Percentiles rank a stretch among this genome's conserved stretches.
Conservation (phyloP, 352 stramenopile genomes). For the Elongisporangium anandrum region DNA sequence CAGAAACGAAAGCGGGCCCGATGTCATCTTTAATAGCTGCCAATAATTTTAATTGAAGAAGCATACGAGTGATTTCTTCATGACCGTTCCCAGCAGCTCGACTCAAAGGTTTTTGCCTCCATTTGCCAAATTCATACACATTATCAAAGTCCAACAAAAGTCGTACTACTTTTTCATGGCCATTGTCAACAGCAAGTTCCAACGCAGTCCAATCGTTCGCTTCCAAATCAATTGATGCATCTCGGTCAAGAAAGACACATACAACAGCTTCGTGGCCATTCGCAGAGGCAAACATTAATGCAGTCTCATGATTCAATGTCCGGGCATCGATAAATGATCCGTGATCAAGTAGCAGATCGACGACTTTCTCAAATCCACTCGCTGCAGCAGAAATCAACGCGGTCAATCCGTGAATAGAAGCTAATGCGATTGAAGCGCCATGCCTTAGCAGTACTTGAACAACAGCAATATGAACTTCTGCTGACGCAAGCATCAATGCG, state of each 20-base stretch:
- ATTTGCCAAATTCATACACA: not conserved
- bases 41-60: no score
- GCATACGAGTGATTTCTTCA: no score
- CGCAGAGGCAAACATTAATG: not conserved
- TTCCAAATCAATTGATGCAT: not conserved
- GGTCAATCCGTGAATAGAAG: not conserved
- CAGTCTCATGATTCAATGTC: not conserved
- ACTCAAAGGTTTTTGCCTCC: no score
- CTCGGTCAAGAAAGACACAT: not conserved
- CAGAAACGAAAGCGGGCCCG: no score
- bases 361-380: not conserved
- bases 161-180: not conserved
- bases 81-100: no score
- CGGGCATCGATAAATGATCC: not conserved
- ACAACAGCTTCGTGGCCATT: not conserved
- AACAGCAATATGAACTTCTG: not conserved
- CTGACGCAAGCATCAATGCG: not conserved
- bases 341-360: not conserved
- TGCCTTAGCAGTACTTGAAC: not conserved
- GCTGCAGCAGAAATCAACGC: not conserved
- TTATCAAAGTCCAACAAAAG: not conserved
- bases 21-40: no score
- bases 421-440: not conserved
- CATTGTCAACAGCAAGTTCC: not conserved
- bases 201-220: not conserved